These are phyloP conservation scores for Guadua angustifolia DNA, from an alignment of 176 grass and related monocot genomes.

Conservation along the genomic window DNA sequence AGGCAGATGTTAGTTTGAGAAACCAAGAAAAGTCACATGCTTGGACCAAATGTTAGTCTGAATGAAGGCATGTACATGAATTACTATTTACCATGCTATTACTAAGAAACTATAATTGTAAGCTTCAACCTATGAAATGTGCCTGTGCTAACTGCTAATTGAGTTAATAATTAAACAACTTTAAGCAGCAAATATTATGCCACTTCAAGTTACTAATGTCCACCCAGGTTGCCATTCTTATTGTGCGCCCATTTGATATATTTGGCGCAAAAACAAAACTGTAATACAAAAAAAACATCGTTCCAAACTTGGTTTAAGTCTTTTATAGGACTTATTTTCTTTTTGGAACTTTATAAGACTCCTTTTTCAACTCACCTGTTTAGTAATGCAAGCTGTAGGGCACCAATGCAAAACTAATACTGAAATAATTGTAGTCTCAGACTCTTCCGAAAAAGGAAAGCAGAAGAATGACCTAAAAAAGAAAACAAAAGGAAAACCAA, in stretches of 20 bases:
- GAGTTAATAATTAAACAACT: not conserved
- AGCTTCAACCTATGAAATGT: slow-evolving; percentile 1
- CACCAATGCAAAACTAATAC: not conserved
- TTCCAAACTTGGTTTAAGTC: not conserved
- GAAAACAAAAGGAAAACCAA: not conserved
- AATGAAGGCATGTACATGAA: slow-evolving; percentile 1
- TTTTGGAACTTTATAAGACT: not conserved
- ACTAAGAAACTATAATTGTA: not conserved
- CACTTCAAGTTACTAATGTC: not conserved
- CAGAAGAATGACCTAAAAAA: not conserved
- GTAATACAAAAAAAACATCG: not conserved
- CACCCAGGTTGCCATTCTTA: not conserved
- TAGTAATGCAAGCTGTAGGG: not conserved
- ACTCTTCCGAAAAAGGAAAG: not conserved
- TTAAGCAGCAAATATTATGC: not conserved
- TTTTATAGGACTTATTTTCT: not conserved
- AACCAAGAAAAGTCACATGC: slow-evolving; percentile 23
- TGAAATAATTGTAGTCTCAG: not conserved
- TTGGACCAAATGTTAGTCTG: slow-evolving; percentile 9
- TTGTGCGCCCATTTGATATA: not conserved
- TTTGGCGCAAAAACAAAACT: not conserved
- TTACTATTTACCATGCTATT: not conserved
- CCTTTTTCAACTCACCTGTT: slow-evolving; percentile 2
- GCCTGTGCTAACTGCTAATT: not conserved
- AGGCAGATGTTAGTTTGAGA: not conserved